Evolutionary conservation across 2,329 filamentous ascomycete genomes (phyloP), one percentile per base, ranked within the genome.

Genomic region (Fusarium newnesense): DNA sequence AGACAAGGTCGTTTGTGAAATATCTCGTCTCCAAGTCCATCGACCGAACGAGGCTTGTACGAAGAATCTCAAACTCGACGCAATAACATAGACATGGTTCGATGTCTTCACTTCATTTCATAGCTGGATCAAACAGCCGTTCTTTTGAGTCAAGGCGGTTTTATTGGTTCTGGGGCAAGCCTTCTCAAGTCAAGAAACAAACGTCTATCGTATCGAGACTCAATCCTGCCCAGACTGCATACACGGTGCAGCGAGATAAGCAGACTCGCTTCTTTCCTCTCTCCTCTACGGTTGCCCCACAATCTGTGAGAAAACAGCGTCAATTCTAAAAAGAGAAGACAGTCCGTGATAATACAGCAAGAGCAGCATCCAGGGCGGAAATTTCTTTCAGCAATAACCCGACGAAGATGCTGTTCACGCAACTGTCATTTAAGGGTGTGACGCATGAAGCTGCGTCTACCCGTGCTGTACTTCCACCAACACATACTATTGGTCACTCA

Each of bases 391-490:
- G 67, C 69, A 69, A 60, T 63, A 66, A 68, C 69, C 73, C 75
- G 76, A 56, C 46, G 44, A 59, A 54, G 42, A 77, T 75, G 75
- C 67, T 69, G 68, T 56, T 52, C 52, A 63, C 73, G 72, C 63
- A 62, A 62, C 65, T 78, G 76, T 70, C 76, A 78, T 78, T 74
- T 60, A 72, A 75, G 67, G 70, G 63, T 76, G 68, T 67, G 56
- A 69, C 65, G 40, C 32, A 61, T 66, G 56, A 64, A 13, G 19
- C 57, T 74, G 75, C 65, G 30, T 54, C 44, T 40, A 53, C 19
- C 75, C 72, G 69, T 63, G 32, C 36, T 52, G 63, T 69, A 56
- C 42, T 46, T 43, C 75, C 52, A 52, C 50, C 56, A 63, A 59
- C n/a, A 66, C 56, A 67, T 32, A 32, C 59, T 66, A 78, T 77